These are phyloP conservation scores for Epicoccum nigrum DNA, from an alignment of 2,329 filamentous ascomycete species.

Conservation along the genomic window DNA sequence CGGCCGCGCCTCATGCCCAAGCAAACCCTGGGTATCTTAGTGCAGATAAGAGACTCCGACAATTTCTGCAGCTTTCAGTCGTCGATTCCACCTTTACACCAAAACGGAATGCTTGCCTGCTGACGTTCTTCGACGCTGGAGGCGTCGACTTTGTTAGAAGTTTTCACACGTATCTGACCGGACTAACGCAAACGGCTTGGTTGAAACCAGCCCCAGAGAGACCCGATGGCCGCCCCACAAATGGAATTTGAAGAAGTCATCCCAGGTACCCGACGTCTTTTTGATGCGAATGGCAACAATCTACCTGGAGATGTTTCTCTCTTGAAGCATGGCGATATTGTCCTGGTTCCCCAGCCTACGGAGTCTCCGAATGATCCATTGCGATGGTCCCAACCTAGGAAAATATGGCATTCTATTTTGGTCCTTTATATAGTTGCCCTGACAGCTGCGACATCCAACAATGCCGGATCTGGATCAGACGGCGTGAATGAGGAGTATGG, in stretches of 20 bases:
- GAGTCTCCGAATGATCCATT: constrained; percentile 57
- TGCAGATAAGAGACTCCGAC: constrained; percentile 19
- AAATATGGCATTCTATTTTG: constrained; percentile 38
- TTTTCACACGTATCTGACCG: constrained; percentile 13
- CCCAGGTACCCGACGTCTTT: constrained; percentile 26
- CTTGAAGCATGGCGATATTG: constrained; percentile 44
- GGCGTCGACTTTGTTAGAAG: constrained; percentile 23
- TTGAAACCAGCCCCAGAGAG: constrained; percentile 1
- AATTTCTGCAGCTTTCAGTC: constrained; percentile 7
- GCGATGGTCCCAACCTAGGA: constrained; percentile 57
- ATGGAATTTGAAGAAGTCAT: constrained; percentile 24
- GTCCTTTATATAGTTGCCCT: constrained; percentile 27
- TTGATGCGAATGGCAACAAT: constrained; percentile 30
- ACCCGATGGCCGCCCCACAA: constrained; percentile 14
- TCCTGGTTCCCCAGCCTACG: constrained; percentile 60
- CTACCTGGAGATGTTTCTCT: constrained; percentile 37
- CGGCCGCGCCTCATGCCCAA: constrained; percentile 11
- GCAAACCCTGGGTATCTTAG: constrained; percentile 10
- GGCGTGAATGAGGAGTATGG: constrained; percentile 27
- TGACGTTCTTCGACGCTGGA: constrained; percentile 27
- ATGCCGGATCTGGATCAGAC: constrained; percentile 27
- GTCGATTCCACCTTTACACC: constrained; percentile 4
- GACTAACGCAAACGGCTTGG: constrained; percentile 13
- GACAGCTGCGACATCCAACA: constrained; percentile 28
- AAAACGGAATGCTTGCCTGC: constrained; percentile 27